phyloP scores from a whole-genome alignment of 176 grass and related monocot genomes.

The Oropetium thomaeum region DNA sequence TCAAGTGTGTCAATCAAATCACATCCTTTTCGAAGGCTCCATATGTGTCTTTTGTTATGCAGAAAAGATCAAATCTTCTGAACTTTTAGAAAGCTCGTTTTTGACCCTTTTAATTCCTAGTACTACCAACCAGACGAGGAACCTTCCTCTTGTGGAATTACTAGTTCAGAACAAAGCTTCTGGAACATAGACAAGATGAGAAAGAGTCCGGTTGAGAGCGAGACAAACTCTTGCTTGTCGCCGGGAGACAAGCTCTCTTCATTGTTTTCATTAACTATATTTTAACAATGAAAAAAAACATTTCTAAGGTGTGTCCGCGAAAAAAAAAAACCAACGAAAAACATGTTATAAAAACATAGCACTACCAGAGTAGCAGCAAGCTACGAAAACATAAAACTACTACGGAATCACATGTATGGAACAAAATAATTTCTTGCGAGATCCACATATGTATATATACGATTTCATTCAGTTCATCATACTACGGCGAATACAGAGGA shows the following conservation, averaged over 20 bases:
- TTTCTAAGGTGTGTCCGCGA: too few relatives aligned
- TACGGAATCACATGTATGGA: too few relatives aligned
- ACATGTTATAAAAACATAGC: too few relatives aligned
- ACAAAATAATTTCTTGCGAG: not conserved
- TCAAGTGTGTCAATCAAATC: not conserved
- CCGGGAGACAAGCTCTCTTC: not conserved
- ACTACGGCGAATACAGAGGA: not conserved
- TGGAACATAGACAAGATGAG: not conserved
- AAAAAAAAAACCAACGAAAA: too few relatives aligned
- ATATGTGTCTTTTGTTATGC: not conserved
- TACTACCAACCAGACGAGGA: not conserved
- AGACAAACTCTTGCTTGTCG: not conserved
- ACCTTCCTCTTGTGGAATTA: slow-evolving; percentile 4
- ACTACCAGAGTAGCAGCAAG: too few relatives aligned
- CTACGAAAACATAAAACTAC: too few relatives aligned
- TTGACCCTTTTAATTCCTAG: not conserved
- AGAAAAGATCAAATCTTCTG: not conserved
- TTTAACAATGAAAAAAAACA: too few relatives aligned
- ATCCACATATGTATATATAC: not conserved
- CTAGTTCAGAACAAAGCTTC: slow-evolving; percentile 7
- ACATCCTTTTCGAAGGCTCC: not conserved
- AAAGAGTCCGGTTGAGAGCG: not conserved
- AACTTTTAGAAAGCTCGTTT: not conserved
- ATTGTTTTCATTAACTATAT: too few relatives aligned
- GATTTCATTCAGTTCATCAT: not conserved